Conservation (phyloP, 2,329 filamentous ascomycete species). For the Colletotrichum chrysophilum region DNA sequence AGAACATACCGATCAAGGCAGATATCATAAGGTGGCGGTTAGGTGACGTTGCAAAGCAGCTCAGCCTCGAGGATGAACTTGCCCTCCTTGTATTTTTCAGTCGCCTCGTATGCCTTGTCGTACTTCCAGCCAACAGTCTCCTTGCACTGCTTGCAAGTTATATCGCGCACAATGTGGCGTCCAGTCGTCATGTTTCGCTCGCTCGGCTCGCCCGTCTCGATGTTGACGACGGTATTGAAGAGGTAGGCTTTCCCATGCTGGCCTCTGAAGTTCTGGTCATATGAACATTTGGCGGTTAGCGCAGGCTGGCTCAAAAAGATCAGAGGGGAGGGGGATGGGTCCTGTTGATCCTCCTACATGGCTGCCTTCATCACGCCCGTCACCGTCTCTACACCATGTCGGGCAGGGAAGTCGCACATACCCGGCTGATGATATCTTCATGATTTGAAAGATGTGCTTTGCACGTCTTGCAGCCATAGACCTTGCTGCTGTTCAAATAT, state of each 20-base stretch:
- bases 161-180: conserved; percentile 91
- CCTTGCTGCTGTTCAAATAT: conserved; percentile 84
- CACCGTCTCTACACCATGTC: neutral
- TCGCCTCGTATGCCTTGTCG: conserved; percentile 90
- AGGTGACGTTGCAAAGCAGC: conserved; percentile 80
- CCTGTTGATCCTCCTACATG: neutral
- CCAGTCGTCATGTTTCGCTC: conserved; percentile 99
- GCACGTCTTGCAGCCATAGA: conserved; percentile 93
- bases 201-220: conserved; percentile 80
- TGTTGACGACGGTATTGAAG: conserved; percentile 93
- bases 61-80: conserved; percentile 97
- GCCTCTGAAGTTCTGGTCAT: conserved; percentile 89
- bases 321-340: neutral
- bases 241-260: conserved; percentile 98
- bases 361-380: neutral
- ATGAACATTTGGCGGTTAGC: neutral
- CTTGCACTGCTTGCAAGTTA: conserved; percentile 88
- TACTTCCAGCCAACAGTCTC: conserved; percentile 98
- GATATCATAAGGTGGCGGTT: conserved; percentile 18
- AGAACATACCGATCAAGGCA: neutral
- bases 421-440: conserved; percentile 93
- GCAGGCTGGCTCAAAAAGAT: neutral
- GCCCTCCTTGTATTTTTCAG: conserved; percentile 98
- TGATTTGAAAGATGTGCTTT: conserved; percentile 95
- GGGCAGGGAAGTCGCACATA: conserved; percentile 51